Evolutionary conservation across 2,329 filamentous ascomycete genomes (phyloP), one percentile per base, ranked within the genome.

Genomic region (Apiospora rasikravindrae): DNA sequence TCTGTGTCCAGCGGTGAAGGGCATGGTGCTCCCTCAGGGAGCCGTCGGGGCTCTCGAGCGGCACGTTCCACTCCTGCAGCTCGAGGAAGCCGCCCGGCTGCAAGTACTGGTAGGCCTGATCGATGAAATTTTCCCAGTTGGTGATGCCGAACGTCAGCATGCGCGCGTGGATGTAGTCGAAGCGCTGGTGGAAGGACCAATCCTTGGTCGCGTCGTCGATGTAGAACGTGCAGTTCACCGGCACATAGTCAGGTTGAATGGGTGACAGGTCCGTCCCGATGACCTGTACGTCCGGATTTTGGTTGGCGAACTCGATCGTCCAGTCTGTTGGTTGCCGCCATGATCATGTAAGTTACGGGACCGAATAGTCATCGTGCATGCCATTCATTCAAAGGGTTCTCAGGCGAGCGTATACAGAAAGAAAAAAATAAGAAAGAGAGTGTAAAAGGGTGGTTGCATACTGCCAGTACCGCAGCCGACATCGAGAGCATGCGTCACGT

Each of bases 181-280:
- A 78, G 66, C 74, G 73, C 68, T 75, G 72, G 75, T 84, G 85
- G 19, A 76, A 77, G 76, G 87, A 84, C 57, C 73, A 74, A 0
- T 78, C 77, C 67, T 79, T 79, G 75, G 82, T 77, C 29, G 88
- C 86, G 76, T 92, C 89, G 78, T 91, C 89, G 69, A 76, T 73
- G 53, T 75, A 69, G 45, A 75, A 76, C 19, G 72, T 72, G 71
- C 74, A 75, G 68, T 76, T 76, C 53, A 71, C 42, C 40, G 75
- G 75, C 24, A 75, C 70, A 45, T 72, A 76, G 24, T 75, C 73
- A 37, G 75, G 75, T 70, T 76, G 75, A 67, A 76, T 76, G 4
- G 75, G 75, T 16, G 69, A 72, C 49, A 76, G 71, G 66, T 76
- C 75, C 11, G 73, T 75, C n/a, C 75, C 75, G 29, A 76, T 57